phyloP scores from a whole-genome alignment of 1,284 basidiomycete genomes.

The Clitocybe nebularis region DNA sequence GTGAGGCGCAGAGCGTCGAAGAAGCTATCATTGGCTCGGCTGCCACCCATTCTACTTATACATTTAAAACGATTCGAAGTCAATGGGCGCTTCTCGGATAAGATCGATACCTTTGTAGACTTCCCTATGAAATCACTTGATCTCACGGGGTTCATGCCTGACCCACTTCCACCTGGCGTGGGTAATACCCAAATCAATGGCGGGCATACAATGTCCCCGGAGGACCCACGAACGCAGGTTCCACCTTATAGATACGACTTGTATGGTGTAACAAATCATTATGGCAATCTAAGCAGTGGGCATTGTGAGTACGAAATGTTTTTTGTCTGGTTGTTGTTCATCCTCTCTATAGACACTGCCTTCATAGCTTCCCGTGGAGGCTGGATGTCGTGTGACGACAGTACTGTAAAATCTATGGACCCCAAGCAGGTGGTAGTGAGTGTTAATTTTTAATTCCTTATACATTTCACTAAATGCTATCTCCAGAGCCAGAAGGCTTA shows the following conservation, averaged over 20 bases:
- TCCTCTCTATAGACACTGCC: conserved; percentile 66
- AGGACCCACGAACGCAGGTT: conserved; percentile 76
- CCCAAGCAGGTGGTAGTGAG: conserved; percentile 82
- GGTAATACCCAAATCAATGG: conserved; percentile 43
- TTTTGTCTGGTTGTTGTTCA: conserved; percentile 4
- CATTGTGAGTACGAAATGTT: conserved; percentile 70
- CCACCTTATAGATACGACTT: conserved; percentile 88
- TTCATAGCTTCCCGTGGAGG: conserved; percentile 75
- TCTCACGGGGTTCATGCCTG: conserved; percentile 89
- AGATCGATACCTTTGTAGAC: conserved; percentile 86
- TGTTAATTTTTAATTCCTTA: conserved; percentile 22
- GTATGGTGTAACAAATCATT: conserved; percentile 91
- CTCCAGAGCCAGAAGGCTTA: conserved; percentile 80
- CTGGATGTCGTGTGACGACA: conserved; percentile 90
- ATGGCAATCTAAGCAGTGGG: conserved; percentile 84
- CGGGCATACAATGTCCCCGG: conserved; percentile 38
- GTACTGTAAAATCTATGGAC: conserved; percentile 66
- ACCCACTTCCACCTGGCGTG: conserved; percentile 63
- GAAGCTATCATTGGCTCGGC: conserved; percentile 82
- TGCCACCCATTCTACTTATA: conserved; percentile 92
- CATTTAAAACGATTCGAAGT: conserved; percentile 96
- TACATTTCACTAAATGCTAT: conserved; percentile 15
- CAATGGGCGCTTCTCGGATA: conserved; percentile 92
- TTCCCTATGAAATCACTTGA: conserved; percentile 86
- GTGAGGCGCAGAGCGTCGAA: conserved; percentile 80